phyloP scores from a whole-genome alignment of 257 asterid genomes.

The Asclepias syriaca region DNA sequence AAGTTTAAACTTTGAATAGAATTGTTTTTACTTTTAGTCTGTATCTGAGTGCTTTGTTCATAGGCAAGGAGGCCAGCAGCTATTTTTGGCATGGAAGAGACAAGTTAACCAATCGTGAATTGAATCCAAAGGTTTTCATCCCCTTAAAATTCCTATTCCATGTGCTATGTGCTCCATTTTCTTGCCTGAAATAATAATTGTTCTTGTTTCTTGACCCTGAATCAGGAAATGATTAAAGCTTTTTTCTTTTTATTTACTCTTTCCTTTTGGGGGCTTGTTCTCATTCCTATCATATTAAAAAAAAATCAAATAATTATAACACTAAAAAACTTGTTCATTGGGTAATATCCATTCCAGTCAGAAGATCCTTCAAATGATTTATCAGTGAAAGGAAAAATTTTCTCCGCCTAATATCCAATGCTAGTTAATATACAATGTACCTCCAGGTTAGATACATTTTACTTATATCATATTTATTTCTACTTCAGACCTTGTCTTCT shows the following conservation, averaged over 20 bases:
- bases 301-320: not conserved
- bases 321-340: not conserved
- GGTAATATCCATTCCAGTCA: not conserved
- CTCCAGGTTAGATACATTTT: not conserved
- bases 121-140: slow-evolving; percentile 84
- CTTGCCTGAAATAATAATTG: not conserved
- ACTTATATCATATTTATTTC: slow-evolving; percentile 10
- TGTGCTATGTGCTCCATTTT: not conserved
- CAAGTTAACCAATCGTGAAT: slow-evolving; percentile 54
- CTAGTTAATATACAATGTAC: not conserved
- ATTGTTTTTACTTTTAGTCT: not conserved
- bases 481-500: slow-evolving; percentile 72
- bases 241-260: not conserved
- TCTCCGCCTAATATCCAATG: not conserved
- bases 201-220: not conserved
- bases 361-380: not conserved
- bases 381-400: not conserved
- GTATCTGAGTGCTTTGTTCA: slow-evolving; percentile 13
- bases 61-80: slow-evolving; percentile 70
- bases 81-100: slow-evolving; percentile 99
- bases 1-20: not conserved
- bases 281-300: not conserved
- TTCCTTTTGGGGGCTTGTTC: not conserved
- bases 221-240: not conserved
- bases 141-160: not conserved